Evolutionary conservation across 495 filamentous ascomycete genomes (phyloP), one percentile per base, ranked within the genome.

Genomic region (Bryoglossum gracile): DNA sequence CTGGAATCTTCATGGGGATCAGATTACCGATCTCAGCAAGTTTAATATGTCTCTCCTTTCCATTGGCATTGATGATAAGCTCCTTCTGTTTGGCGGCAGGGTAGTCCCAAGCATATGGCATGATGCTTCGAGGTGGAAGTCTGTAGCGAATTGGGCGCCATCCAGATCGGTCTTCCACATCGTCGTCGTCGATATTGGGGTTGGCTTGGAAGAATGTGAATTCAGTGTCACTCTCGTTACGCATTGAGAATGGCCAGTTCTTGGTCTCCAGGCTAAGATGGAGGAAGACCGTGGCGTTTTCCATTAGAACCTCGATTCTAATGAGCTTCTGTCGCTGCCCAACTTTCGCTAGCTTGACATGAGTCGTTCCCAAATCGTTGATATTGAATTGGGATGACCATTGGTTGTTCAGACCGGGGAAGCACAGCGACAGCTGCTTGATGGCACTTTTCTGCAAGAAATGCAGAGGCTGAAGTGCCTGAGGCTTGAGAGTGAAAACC

Each of bases 61-160:
- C 81, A 57, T 84, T 80, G 18, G 84, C 83, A 33, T 68, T 82
- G 60, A 98, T 74, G 35, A 95, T 78, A 26, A 97, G 76, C 61
- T 95, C 90, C 63, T 92, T 95, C 66, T 84, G 84, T 66, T 94
- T 95, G n/a, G 89, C 87, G 4, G 92, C 89, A 1, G 92, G 92
- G 68, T 92, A 97, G 62, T 98, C 94, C 92, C 92, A 98, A 23
- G 92, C 91, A 62, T 98, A 98, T 3, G 94, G 91, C 92, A 98
- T 98, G 66, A 97, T 95, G 64, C 91, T 96, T 25, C 94, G 77
- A 5, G 89, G 81, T 3, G 92, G 92, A 11, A 98, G 76, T n/a
- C 90, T 85, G 62, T 98, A 98, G 32, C 87, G 73, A 53, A 97
- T 86, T 9, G 87, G 88, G 46, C 86, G 80, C 86, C 90, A 98